phyloP scores from a whole-genome alignment of 768 basidiomycete genomes.

The Holtermannia corniformis region DNA sequence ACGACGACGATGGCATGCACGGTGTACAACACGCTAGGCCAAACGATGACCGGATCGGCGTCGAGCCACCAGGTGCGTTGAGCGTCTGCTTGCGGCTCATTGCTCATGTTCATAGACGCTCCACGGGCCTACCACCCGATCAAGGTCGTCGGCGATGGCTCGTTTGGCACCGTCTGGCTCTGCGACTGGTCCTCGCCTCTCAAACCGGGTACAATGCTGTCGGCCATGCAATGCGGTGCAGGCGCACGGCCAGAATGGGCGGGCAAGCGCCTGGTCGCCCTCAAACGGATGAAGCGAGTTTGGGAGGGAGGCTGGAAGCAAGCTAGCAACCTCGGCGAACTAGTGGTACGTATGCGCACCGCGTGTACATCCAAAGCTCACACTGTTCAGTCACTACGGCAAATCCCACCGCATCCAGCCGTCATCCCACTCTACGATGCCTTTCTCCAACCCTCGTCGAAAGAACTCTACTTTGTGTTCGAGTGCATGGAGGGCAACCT shows the following conservation, averaged over 20 bases:
- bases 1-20: not conserved
- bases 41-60: not conserved
- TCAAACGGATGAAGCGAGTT: constrained; percentile 95
- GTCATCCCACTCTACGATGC: constrained; percentile 99
- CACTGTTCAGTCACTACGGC: constrained; percentile 67
- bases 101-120: not conserved
- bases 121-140: not conserved
- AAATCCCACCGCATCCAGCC: constrained; percentile 89
- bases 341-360: constrained; percentile 44
- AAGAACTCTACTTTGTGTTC: constrained; percentile 98
- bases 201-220: constrained; percentile 78
- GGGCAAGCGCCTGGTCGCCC: constrained; percentile 87
- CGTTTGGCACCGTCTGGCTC: constrained; percentile 96
- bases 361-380: not conserved
- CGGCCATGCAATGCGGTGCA: constrained; percentile 91
- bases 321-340: constrained; percentile 87
- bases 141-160: constrained; percentile 94
- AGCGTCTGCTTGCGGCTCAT: not conserved
- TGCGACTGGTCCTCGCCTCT: constrained; percentile 98
- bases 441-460: constrained; percentile 89
- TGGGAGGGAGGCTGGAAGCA: constrained; percentile 99
- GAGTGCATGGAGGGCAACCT: constrained; percentile 99
- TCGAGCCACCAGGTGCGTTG: not conserved
- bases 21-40: not conserved
- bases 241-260: constrained; percentile 88